phyloP scores from a whole-genome alignment of 2,329 filamentous ascomycete genomes.

The Aotearoamyces nothofagi region DNA sequence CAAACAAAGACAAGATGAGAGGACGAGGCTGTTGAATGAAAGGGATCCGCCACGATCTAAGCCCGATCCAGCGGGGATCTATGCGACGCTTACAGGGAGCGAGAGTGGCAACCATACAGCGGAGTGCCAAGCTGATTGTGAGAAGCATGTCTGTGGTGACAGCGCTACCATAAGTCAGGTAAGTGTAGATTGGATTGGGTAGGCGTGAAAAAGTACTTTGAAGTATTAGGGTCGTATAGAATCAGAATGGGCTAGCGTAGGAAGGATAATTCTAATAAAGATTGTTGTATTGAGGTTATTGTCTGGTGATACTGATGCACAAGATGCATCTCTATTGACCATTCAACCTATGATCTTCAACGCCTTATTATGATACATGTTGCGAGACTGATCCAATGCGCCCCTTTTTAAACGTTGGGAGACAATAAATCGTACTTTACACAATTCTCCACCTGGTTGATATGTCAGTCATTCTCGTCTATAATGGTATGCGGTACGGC shows the following conservation, averaged over 20 bases:
- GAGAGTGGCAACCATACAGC: conserved; percentile 3
- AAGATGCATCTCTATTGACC: too few relatives aligned
- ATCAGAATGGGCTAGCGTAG: too few relatives aligned
- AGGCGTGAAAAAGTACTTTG: too few relatives aligned
- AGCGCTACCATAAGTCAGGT: conserved; percentile 4
- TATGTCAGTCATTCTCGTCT: conserved; percentile 4
- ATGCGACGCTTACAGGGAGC: conserved; percentile 5
- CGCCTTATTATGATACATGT: too few relatives aligned
- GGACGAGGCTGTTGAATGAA: background rate
- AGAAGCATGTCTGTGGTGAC: conserved; percentile 8
- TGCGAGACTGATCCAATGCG: too few relatives aligned
- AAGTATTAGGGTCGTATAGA: too few relatives aligned
- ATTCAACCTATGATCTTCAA: too few relatives aligned
- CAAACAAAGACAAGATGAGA: background rate
- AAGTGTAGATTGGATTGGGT: conserved; percentile 13
- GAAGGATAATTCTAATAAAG: too few relatives aligned
- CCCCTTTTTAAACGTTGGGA: conserved; percentile 53
- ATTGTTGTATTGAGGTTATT: too few relatives aligned
- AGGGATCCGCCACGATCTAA: conserved; percentile 4
- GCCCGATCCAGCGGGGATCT: conserved; percentile 7
- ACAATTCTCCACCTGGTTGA: conserved; percentile 58
- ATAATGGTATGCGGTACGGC: conserved; percentile 5
- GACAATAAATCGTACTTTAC: conserved; percentile 84
- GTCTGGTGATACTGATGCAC: too few relatives aligned
- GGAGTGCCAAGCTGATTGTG: background rate